Evolutionary conservation across 768 basidiomycete species (phyloP), one percentile per base, ranked within the genome.

Genomic region (Tubosaeta brunneosetosa): DNA sequence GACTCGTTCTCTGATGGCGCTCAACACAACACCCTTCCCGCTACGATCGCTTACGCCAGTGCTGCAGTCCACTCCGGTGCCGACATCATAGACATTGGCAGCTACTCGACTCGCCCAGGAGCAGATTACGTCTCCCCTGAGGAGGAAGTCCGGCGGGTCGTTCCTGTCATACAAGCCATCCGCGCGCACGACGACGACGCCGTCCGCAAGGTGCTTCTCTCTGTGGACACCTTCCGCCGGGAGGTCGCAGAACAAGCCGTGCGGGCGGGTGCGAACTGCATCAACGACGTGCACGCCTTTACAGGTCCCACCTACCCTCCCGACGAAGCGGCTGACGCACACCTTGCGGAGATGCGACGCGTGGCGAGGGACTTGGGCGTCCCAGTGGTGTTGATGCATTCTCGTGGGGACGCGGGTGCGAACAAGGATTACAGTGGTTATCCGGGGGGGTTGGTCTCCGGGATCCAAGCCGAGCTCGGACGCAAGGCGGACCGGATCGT

Each of bases 1-100:
- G 94, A 99, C 70, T 97, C 94, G 0, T 97, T 97, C 72, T 97
- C 94, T 0, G 94, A 97, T 56, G 93, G 93, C 10, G 77, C 83
- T 1, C 64, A 69, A 17, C 75, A 87, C 66, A 74, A 78, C 55
- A 77, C 76, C 0, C 57, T 84, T 11, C 58, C 76, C 0, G 65
- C 74, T 10, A 88, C 87, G 0, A 61, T 92, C 14, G 60, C 64
- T 3, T 88, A 86, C 55, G 73, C 77, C 0, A 55, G 63, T 4
- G 47, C 71, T 4, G 76, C 91, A 0, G 72, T 83, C 2, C 55
- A 67, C 0, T 73, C 73, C 1, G 86, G 87, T 1, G 86, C 88
- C 0, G 77, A 83, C 51, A 88, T 99, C 51, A 71, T 98, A 53
- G 97, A 99, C 67, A 77, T 98, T 17, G 95, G 97, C 0, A 97